Evolutionary conservation across 2,329 filamentous ascomycete species (phyloP), one percentile per base, ranked within the genome.

Genomic region (Fusarium penzigii): DNA sequence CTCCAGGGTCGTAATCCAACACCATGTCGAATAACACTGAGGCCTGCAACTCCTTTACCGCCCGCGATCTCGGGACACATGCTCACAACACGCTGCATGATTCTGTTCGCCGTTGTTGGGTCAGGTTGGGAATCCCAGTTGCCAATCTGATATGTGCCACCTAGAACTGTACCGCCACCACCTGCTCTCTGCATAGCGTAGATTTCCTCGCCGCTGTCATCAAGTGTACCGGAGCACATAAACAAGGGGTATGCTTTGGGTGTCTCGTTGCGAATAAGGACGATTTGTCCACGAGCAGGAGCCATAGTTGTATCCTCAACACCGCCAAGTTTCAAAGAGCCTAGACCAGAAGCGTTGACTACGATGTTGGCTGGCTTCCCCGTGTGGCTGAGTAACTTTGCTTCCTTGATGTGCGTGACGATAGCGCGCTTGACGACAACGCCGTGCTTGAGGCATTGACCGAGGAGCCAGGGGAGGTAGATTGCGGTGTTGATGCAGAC

Each of bases 141-240:
- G 20, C 83, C 78, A 65, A 85, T 84, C 68, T 90, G 84, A 62
- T 92, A 86, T 49, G 84, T 90, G 2, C 90, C 90, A 17, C 90
- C 90, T 6, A 94, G 76, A 38, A 94, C 78, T 0, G 88, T 92
- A 9, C 90, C 90, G 17, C 90, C 90, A 13, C 78, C 78, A 0
- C 77, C 78, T 1, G 90, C 87, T 29, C 90, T 80, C 57, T 82
- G 84, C 90, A 94, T 94, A 41, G 87, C 80, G 68, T 94, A 94
- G 51, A 80, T 75, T 5, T 84, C 75, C 70, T 93, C 89, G 32
- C 87, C 86, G 0, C 78, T 74, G 5, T 80, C 84, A 63, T 91
- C 87, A 50, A 89, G 87, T 0, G 83, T 87, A 25, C 87, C 87
- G 14, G 84, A 88, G 12, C 79, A 75, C 3, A 79, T 79, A 49